Evolutionary conservation across 2,329 filamentous ascomycete genomes (phyloP).

Genomic region (Phialemonium atrogriseum): DNA sequence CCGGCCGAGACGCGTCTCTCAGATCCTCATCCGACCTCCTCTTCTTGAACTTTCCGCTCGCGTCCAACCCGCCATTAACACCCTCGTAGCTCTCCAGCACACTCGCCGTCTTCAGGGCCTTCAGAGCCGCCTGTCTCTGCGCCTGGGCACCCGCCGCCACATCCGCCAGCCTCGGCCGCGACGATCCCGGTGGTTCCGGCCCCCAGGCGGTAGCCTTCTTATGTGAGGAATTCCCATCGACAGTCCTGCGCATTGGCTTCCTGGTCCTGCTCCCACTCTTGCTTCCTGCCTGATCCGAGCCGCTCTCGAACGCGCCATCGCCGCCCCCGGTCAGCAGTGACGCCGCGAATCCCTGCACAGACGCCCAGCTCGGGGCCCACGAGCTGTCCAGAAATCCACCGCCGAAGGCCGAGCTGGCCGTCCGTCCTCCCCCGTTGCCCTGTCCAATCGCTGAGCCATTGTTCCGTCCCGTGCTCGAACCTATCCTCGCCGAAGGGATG

Average conservation of each 20-base stretch:
- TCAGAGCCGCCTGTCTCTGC: slow-evolving; percentile 45
- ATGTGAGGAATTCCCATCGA: slow-evolving; percentile 12
- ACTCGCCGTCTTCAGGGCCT: slow-evolving; percentile 48
- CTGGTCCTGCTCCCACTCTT: slow-evolving; percentile 19
- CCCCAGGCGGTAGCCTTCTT: slow-evolving; percentile 36
- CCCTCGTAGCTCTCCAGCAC: slow-evolving; percentile 54
- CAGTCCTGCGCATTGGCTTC: slow-evolving; percentile 21
- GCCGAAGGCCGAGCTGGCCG: slow-evolving; percentile 19
- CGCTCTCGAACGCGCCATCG: slow-evolving; percentile 23
- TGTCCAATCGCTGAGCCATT: too few species aligned
- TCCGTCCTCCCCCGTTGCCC: too few species aligned
- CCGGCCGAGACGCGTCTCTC: slow-evolving; percentile 29
- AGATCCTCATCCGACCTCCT: slow-evolving; percentile 59
- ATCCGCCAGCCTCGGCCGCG: slow-evolving; percentile 32
- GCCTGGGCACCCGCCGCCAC: slow-evolving; percentile 46
- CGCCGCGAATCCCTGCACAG: slow-evolving; percentile 45
- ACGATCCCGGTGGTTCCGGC: slow-evolving; percentile 33
- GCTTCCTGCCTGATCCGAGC: slow-evolving; percentile 21
- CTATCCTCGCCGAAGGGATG: slow-evolving; percentile 34
- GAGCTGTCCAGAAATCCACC: slow-evolving; percentile 40
- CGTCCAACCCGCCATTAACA: slow-evolving; percentile 49
- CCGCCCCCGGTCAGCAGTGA: slow-evolving; percentile 27
- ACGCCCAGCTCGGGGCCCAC: slow-evolving; percentile 46
- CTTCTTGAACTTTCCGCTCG: slow-evolving; percentile 51
- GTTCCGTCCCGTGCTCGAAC: slow-evolving; percentile 19